Conservation (phyloP, 2,329 filamentous ascomycete genomes). For the Berkeleyomyces rouxiae region DNA sequence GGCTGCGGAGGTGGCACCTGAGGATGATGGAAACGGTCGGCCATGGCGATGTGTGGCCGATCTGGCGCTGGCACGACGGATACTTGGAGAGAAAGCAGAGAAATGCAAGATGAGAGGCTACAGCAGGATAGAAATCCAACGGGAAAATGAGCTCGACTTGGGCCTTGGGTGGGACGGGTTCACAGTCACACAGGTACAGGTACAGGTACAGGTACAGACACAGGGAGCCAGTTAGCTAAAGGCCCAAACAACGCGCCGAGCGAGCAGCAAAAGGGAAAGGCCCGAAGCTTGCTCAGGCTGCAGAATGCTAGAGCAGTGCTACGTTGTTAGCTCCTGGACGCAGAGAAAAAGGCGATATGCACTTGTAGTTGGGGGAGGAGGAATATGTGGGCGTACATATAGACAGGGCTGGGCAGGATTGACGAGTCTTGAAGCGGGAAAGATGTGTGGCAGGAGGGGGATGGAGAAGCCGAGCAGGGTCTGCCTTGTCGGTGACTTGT, state of each 20-base stretch:
- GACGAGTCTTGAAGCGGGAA: background rate
- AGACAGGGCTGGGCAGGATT: background rate
- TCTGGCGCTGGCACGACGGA: background rate
- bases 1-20: background rate
- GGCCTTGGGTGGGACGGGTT: background rate
- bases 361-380: background rate
- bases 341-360: background rate
- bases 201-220: background rate
- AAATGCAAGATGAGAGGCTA: background rate
- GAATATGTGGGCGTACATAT: background rate
- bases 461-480: background rate
- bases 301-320: background rate
- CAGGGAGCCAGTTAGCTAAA: background rate
- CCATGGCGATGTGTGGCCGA: background rate
- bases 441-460: background rate
- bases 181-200: background rate
- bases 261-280: background rate
- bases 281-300: background rate
- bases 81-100: background rate
- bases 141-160: background rate
- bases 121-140: background rate
- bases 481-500: background rate
- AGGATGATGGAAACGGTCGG: background rate
- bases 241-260: background rate
- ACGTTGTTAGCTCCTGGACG: background rate